phyloP scores from a whole-genome alignment of 176 grass and related monocot genomes.

The Neostapfia colusana region DNA sequence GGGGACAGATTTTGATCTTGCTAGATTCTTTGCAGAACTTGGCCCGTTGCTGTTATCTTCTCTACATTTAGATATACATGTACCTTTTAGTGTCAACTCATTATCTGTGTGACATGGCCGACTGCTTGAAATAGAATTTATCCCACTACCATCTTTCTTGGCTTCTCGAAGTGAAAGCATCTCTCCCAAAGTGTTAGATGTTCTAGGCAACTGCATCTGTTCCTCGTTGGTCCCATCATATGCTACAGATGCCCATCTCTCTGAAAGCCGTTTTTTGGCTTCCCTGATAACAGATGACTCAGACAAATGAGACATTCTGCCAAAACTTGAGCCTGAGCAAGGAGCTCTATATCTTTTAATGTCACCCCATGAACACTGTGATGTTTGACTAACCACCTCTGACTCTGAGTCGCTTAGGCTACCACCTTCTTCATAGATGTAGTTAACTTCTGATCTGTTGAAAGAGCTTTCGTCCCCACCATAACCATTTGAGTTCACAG shows the following conservation, averaged over 20 bases:
- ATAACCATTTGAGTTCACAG: conserved; percentile 87
- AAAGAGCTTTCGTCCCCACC: conserved; percentile 90
- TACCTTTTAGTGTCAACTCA: conserved; percentile 44
- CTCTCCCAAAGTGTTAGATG: conserved; percentile 88
- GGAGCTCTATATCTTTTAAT: conserved; percentile 58
- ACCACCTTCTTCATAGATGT: conserved; percentile 64
- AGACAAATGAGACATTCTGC: conserved; percentile 57
- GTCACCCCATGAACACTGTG: conserved; percentile 70
- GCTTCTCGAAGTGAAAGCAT: conserved; percentile 71
- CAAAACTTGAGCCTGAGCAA: conserved; percentile 62
- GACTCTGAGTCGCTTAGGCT: conserved; percentile 64
- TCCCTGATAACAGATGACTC: conserved; percentile 88
- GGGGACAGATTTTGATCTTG: conserved; percentile 81
- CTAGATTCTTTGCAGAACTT: conserved; percentile 48
- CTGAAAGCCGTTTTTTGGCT: conserved; percentile 84
- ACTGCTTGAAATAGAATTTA: conserved; percentile 26
- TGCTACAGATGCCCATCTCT: conserved; percentile 74
- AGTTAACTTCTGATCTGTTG: conserved; percentile 72
- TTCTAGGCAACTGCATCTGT: conserved; percentile 58
- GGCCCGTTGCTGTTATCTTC: conserved; percentile 37
- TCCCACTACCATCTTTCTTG: conserved; percentile 55
- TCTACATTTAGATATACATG: conserved; percentile 38
- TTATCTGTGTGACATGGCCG: conserved; percentile 18
- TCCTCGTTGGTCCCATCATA: conserved; percentile 57
- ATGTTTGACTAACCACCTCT: conserved; percentile 60